These are phyloP conservation scores for Teunomyces funiuensis DNA, from an alignment of 805 yeast genomes.

Conservation along the genomic window DNA sequence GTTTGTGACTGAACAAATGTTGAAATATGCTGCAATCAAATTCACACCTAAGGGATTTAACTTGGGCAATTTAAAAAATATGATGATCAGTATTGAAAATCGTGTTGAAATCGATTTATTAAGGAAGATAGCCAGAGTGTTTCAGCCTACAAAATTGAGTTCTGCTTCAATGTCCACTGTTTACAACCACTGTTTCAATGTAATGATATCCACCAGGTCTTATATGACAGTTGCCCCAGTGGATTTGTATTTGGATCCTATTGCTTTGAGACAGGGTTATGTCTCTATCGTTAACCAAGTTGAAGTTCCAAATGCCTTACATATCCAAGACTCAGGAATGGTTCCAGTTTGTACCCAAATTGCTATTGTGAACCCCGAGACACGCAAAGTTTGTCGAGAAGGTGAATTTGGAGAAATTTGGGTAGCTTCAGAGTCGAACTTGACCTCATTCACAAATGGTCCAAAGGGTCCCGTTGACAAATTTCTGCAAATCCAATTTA, in stretches of 20 bases:
- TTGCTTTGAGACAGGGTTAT: constrained; percentile 87
- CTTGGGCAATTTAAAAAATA: constrained; percentile 65
- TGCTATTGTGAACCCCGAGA: constrained; percentile 94
- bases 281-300: constrained; percentile 76
- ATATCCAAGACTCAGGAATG: constrained; percentile 91
- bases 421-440: constrained; percentile 89
- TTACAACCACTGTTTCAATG: constrained; percentile 77
- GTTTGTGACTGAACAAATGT: constrained; percentile 80
- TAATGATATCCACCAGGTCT: constrained; percentile 80
- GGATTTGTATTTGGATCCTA: constrained; percentile 81
- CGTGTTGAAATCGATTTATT: constrained; percentile 68
- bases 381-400: constrained; percentile 68
- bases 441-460: constrained; percentile 56
- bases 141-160: constrained; percentile 63
- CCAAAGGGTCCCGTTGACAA: constrained; percentile 51
- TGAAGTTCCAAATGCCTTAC: constrained; percentile 65
- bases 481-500: constrained; percentile 52
- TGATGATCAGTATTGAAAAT: constrained; percentile 78
- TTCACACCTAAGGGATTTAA: constrained; percentile 61
- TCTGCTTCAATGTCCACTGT: constrained; percentile 72
- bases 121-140: constrained; percentile 57
- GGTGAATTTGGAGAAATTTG: constrained; percentile 98
- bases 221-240: constrained; percentile 87
- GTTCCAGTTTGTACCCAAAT: constrained; percentile 93
- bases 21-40: constrained; percentile 66